Evolutionary conservation across 2,329 filamentous ascomycete species (phyloP), one percentile per base, ranked within the genome.

Genomic region (Trichoderma brevicompactum): DNA sequence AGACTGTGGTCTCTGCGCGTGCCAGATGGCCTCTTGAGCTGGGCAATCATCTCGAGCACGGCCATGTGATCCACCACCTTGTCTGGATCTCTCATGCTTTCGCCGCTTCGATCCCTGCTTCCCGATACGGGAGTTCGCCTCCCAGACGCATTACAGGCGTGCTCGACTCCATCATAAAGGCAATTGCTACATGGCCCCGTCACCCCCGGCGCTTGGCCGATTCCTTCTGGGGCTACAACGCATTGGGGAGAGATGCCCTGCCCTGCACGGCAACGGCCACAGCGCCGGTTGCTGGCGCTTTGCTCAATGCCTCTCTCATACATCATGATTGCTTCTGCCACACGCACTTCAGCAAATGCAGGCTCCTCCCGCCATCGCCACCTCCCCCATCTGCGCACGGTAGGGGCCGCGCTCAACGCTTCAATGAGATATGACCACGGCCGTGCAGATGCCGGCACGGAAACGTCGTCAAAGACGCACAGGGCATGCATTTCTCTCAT

Each of bases 31-130:
- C 67, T 65, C 62, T 68, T 70, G 38, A 69, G 66, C 53, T 67
- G 69, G 5, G 70, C 72, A 65, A 73, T 73, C 49, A 73, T 65
- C 54, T 73, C 71, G 56, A 72, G 68, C 7, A 73, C 72, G 6
- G 72, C 72, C 56, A 72, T 69, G 43, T 73, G 69, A 43, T 73
- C 71, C n/a, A 71, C 65, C 12, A 71, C 67, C 62, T 66, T 55
- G 62, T 71, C 49, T 38, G 70, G 34, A 66, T 70, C 52, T 38
- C 68, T 36, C 49, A 69, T 67, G n/a, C 66, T 54, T 19, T 69
- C 69, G 8, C 43, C 19, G n/a, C 46, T 40, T 17, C 65, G 40
- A 28, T 68, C 62, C n/a, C 56, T 40, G 38, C 59, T 36, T 13
- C 46, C 59, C 7, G 68, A 68, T 23, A 69, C 63, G 7, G 67